Evolutionary conservation across 805 yeast genomes (phyloP), one percentile per base, ranked within the genome.

Genomic region (Wickerhamomyces kurtzmanii): DNA sequence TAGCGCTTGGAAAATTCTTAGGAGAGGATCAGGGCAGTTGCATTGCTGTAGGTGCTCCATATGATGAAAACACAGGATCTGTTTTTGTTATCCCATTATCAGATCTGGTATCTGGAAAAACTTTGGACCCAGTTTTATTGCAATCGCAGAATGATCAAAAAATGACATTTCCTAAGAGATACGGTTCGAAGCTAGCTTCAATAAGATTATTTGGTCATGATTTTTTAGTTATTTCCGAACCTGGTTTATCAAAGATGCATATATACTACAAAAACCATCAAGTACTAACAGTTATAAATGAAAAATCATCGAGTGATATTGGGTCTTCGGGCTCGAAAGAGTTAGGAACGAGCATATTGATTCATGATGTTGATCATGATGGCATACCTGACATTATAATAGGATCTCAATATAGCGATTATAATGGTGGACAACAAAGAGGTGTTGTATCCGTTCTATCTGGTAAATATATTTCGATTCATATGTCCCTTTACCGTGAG

Each of bases 21-120:
- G 47, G 51, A 5, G 46, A 49, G 10, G 50, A 47, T 6, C 48
- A 51, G 16, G n/a, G n/a, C n/a, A 51, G 54, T 0, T 58, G 68
- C 9, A 25, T 71, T 5, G 78, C 75, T 0, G 55, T 73, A 2
- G 62, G 75, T 2, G 62, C 79, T 2, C 70, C 69, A 3, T 55
- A 46, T 31, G 75, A 71, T 31, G 64, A 59, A 8, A 21, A 24
- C 0, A 24, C 29, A 12, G 75, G 75, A 0, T 50, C 70, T 0
- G 57, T 66, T 0, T 69, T 67, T 36, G 38, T 69, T 5, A 36
- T 69, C 3, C 65, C 71, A 1, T 23, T 67, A 20, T 32, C 33
- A 2, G 54, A 57, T 19, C 29, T 56, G n/a, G 26, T 44, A 6
- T 10, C 19, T 2, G n/a, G 15, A 12, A 17, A 21, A 12, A 15